Conservation (phyloP, 1,284 basidiomycete species). For the Moniliella sp. region DNA sequence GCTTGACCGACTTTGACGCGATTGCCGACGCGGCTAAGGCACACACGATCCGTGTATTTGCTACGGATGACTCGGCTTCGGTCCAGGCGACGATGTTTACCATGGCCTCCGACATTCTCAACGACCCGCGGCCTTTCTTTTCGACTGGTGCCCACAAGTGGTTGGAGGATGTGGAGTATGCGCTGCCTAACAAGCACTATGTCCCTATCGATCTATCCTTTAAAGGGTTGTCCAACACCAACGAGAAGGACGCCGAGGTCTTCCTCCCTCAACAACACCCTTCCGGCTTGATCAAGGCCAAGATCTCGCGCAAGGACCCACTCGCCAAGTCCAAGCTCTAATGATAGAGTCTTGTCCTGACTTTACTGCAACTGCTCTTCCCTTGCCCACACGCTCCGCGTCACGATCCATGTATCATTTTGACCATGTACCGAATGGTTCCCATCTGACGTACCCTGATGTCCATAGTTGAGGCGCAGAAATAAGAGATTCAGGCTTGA, state of each 20-base stretch:
- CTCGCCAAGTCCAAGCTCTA: no score
- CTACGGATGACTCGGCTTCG: slow-evolving; percentile 64
- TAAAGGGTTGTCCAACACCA: slow-evolving; percentile 15
- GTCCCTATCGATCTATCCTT: slow-evolving; percentile 24
- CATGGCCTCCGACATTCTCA: slow-evolving; percentile 51
- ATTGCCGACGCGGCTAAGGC: slow-evolving; percentile 43
- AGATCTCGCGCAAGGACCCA: slow-evolving; percentile 3
- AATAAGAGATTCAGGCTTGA: no score
- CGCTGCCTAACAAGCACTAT: slow-evolving; percentile 54
- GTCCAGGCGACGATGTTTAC: slow-evolving; percentile 81
- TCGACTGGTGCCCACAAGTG: slow-evolving; percentile 44
- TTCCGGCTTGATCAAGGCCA: slow-evolving; percentile 23
- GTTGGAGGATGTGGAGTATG: slow-evolving; percentile 49
- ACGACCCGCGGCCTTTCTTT: slow-evolving; percentile 7
- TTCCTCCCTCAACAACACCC: slow-evolving; percentile 22
- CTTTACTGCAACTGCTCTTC: no score
- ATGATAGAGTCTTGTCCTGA: no score
- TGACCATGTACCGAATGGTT: no score
- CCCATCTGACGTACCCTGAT: no score
- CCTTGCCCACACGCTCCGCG: no score
- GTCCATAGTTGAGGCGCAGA: no score
- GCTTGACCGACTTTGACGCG: slow-evolving; percentile 24
- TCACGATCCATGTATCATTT: no score
- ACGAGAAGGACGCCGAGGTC: slow-evolving; percentile 22
- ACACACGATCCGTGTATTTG: slow-evolving; percentile 61